Evolutionary conservation across 441 rosid species (phyloP).

Genomic region (Populus hybrid): DNA sequence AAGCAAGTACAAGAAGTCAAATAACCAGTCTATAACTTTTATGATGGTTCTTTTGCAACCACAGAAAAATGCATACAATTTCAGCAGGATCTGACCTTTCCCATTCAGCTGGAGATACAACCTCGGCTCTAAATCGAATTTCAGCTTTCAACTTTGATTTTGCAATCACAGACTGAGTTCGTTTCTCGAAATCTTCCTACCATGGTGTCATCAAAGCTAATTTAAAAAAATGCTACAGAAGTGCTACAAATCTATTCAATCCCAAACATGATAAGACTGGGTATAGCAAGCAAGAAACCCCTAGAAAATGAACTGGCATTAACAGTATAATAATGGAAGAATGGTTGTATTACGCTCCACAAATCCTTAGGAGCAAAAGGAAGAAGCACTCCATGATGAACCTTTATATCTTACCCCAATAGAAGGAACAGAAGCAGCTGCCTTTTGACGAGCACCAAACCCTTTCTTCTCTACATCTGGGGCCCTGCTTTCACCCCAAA

Average conservation of each 20-base stretch:
- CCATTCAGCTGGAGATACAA: conserved; percentile 76
- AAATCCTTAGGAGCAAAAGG: background rate
- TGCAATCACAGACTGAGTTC: conserved; percentile 69
- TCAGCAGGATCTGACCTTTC: conserved; percentile 62
- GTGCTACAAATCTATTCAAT: background rate
- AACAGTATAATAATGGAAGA: background rate
- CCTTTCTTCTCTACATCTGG: conserved; percentile 70
- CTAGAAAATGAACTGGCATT: background rate
- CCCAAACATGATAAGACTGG: background rate
- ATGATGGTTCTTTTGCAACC: background rate
- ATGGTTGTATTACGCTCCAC: background rate
- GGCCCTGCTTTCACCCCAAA: conserved; percentile 66
- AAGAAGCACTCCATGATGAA: background rate
- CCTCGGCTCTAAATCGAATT: conserved; percentile 75
- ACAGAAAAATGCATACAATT: background rate
- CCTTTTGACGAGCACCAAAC: conserved; percentile 58
- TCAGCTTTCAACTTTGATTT: conserved; percentile 88
- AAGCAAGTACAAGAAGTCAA: background rate
- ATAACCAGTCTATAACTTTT: too few relatives aligned
- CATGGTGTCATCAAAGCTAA: conserved; percentile 20
- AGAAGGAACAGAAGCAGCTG: conserved; percentile 72
- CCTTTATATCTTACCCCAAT: conserved; percentile 60
- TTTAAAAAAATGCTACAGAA: conserved; percentile 14
- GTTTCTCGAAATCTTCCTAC: conserved; percentile 87
- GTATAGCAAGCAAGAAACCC: background rate